phyloP scores from a whole-genome alignment of 306 rosid species.

The Delonix regia region DNA sequence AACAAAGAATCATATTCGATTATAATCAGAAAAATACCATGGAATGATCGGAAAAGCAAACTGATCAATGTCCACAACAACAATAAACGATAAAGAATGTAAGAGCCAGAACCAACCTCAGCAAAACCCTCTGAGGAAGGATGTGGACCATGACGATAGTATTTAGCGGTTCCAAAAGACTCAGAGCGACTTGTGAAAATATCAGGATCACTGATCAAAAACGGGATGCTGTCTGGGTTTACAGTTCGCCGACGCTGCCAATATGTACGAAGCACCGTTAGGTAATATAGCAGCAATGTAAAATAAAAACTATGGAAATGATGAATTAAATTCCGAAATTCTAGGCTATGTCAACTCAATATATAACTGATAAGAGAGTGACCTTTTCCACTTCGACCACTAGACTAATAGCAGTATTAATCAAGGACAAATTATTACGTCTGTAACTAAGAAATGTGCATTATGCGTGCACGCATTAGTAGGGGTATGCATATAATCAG shows the following conservation, averaged over 20 bases:
- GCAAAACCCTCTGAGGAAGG: constrained; percentile 72
- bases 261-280: constrained; percentile 26
- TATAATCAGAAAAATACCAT: background rate
- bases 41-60: background rate
- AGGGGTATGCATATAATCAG: background rate
- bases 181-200: constrained; percentile 51
- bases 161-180: constrained; percentile 49
- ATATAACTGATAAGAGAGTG: background rate
- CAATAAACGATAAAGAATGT: background rate
- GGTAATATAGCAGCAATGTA: constrained; percentile 8
- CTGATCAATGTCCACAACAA: background rate
- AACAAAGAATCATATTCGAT: background rate
- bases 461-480: constrained; percentile 38
- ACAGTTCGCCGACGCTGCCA: constrained; percentile 79
- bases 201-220: constrained; percentile 66
- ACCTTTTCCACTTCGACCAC: background rate
- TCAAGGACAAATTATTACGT: constrained; percentile 6
- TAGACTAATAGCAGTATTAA: background rate
- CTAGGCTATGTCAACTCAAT: background rate
- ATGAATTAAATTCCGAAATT: constrained; percentile 23
- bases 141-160: constrained; percentile 64
- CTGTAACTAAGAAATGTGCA: background rate
- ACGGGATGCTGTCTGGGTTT: constrained; percentile 57
- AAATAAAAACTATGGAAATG: background rate
- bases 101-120: constrained; percentile 59